A percentile compares a stretch with the other conserved stretches of the same genome.
phyloP scores from a whole-genome alignment of 768 basidiomycete species.

The Mycena rosella region DNA sequence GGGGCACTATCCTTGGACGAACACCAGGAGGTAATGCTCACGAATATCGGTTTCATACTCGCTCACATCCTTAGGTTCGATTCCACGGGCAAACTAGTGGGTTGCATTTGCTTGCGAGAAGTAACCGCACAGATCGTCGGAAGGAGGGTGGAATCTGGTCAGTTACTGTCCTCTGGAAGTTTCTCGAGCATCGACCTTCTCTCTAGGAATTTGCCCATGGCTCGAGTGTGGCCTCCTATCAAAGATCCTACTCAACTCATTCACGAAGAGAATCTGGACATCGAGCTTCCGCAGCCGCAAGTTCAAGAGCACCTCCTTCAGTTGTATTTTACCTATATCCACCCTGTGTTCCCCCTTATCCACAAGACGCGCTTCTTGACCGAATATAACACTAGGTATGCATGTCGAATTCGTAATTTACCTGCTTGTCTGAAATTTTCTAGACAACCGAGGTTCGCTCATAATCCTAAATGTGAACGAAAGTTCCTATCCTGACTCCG shows the following conservation, averaged over 20 bases:
- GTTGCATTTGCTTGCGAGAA: conserved; percentile 77
- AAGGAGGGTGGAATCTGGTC: conserved; percentile 79
- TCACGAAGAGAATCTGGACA: conserved; percentile 58
- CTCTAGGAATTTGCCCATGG: conserved; percentile 78
- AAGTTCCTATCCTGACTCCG: background rate
- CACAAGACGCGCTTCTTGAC: conserved; percentile 77
- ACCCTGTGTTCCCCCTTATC: conserved; percentile 87
- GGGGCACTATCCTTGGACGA: conserved; percentile 83
- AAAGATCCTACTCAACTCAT: conserved; percentile 55
- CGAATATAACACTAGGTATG: conserved; percentile 70
- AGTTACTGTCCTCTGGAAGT: conserved; percentile 33
- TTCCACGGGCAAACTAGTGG: conserved; percentile 87
- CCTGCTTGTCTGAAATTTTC: background rate
- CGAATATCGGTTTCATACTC: conserved; percentile 4
- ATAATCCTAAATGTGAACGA: background rate
- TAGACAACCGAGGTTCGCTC: conserved; percentile 29
- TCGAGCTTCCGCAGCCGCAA: conserved; percentile 69
- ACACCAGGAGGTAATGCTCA: conserved; percentile 70
- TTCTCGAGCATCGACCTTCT: conserved; percentile 34
- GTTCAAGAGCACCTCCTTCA: conserved; percentile 78
- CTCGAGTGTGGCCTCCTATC: conserved; percentile 78
- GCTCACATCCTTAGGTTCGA: conserved; percentile 68
- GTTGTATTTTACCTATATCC: conserved; percentile 86
- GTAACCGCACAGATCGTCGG: conserved; percentile 74
- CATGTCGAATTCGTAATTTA: background rate